Conservation (phyloP, 202 grass and related monocot genomes). For the Hordeum pubiflorum region DNA sequence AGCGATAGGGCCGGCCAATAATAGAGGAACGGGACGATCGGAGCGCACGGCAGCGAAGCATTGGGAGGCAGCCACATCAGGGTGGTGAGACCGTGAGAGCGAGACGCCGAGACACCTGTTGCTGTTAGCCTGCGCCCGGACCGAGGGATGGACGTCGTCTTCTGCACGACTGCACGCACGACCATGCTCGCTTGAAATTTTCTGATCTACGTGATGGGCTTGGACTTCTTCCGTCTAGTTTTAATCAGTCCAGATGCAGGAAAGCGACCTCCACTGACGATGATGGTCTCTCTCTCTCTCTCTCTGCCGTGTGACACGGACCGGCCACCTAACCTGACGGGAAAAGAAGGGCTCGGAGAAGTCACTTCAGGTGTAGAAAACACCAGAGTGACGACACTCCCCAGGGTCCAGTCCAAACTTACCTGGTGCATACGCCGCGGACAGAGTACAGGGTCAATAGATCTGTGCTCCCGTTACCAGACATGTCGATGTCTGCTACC, state of each 20-base stretch:
- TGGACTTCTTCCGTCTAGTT: not conserved
- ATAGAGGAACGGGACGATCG: not conserved
- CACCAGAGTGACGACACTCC: not conserved
- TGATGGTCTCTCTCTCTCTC: not conserved
- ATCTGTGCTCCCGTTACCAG: not conserved
- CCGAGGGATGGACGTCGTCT: not conserved
- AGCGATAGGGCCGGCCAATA: not conserved
- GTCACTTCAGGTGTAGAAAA: slow-evolving; percentile 22
- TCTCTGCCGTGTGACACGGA: not conserved
- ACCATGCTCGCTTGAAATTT: not conserved
- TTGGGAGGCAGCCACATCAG: not conserved
- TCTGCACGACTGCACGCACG: not conserved
- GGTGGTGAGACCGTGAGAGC: not conserved
- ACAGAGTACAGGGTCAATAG: not conserved
- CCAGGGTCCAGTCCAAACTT: not conserved
- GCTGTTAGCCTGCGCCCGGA: not conserved
- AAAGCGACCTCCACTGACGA: slow-evolving; percentile 4
- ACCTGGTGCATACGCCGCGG: not conserved
- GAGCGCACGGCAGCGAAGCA: not conserved
- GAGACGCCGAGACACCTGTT: not conserved
- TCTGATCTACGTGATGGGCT: not conserved
- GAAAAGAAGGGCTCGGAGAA: not conserved
- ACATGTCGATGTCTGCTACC: not conserved
- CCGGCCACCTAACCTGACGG: slow-evolving; percentile 22
- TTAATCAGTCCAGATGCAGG: not conserved